phyloP scores from a whole-genome alignment of 2,329 filamentous ascomycete genomes.

The Zarea fungicola region DNA sequence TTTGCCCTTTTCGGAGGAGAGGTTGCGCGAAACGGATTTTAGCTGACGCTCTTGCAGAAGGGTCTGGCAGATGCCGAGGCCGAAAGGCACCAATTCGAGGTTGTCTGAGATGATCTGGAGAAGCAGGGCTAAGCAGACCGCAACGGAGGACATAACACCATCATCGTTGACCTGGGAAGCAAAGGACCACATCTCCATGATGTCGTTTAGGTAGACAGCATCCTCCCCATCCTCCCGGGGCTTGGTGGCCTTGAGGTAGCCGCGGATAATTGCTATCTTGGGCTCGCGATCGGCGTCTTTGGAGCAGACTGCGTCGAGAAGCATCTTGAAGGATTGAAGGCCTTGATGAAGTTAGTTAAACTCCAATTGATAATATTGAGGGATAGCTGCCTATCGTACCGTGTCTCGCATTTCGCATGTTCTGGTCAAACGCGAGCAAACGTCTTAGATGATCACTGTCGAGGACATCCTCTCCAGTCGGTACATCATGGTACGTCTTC shows the following conservation, averaged over 20 bases:
- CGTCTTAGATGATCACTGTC: constrained; percentile 63
- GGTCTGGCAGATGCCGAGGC: constrained; percentile 72
- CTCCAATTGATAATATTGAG: neutral
- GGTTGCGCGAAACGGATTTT: constrained; percentile 71
- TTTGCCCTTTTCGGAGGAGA: constrained; percentile 76
- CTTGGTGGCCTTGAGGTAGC: constrained; percentile 59
- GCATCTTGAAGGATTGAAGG: constrained; percentile 63
- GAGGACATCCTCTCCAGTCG: constrained; percentile 56
- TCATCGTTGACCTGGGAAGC: constrained; percentile 77
- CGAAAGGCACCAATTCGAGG: constrained; percentile 69
- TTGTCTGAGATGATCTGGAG: constrained; percentile 71
- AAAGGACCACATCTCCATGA: constrained; percentile 86
- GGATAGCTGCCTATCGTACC: constrained; percentile 35
- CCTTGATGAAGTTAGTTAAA: constrained; percentile 36
- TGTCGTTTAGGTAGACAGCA: constrained; percentile 64
- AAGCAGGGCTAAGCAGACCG: constrained; percentile 75
- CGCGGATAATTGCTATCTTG: constrained; percentile 56
- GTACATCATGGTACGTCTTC: constrained; percentile 51
- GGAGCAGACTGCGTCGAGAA: constrained; percentile 61
- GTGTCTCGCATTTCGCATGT: constrained; percentile 61
- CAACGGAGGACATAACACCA: constrained; percentile 71
- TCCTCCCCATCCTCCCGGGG: constrained; percentile 40
- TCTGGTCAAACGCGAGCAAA: constrained; percentile 66
- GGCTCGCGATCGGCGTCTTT: constrained; percentile 35
- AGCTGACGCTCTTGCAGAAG: constrained; percentile 76